Conservation (phyloP, 352 stramenopile genomes). For the Phytophthora pluvialis region DNA sequence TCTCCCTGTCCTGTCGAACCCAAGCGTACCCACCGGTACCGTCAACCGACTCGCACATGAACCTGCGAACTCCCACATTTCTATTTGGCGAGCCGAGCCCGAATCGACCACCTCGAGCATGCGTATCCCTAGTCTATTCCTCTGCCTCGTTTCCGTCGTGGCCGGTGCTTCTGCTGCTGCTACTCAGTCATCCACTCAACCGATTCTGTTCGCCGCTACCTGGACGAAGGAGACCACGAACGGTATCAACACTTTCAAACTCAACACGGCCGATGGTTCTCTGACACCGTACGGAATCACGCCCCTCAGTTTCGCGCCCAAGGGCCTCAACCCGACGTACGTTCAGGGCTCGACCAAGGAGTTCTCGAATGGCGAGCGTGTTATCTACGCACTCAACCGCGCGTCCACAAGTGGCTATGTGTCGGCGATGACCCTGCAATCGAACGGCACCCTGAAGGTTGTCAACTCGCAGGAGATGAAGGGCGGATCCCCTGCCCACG, state of each 20-base stretch:
- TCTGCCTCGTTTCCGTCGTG: conserved; percentile 25
- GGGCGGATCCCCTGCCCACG: conserved; percentile 48
- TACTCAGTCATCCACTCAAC: conserved; percentile 16
- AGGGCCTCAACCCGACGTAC: conserved; percentile 62
- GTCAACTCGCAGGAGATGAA: conserved; percentile 57
- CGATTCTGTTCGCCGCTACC: conserved; percentile 58
- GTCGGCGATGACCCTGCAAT: conserved; percentile 45
- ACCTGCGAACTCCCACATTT: conserved; percentile 7
- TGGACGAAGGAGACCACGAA: conserved; percentile 67
- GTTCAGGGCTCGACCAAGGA: conserved; percentile 43
- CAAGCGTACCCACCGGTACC: too few relatives aligned
- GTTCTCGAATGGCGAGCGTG: conserved; percentile 37
- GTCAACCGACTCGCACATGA: neutral
- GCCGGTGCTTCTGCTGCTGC: conserved; percentile 16
- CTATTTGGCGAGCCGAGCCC: conserved; percentile 17
- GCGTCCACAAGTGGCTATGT: conserved; percentile 56
- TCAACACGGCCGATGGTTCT: conserved; percentile 47
- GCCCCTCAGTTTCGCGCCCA: conserved; percentile 36
- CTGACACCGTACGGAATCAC: conserved; percentile 46
- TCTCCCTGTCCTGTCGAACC: conserved; percentile 6
- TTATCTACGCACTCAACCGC: conserved; percentile 61
- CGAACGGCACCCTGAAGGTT: conserved; percentile 42
- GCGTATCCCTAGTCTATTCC: conserved; percentile 28
- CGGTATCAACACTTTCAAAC: conserved; percentile 61
- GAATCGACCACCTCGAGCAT: conserved; percentile 16